Evolutionary conservation across 2,329 filamentous ascomycete genomes (phyloP).

Genomic region (Alternaria sp.): DNA sequence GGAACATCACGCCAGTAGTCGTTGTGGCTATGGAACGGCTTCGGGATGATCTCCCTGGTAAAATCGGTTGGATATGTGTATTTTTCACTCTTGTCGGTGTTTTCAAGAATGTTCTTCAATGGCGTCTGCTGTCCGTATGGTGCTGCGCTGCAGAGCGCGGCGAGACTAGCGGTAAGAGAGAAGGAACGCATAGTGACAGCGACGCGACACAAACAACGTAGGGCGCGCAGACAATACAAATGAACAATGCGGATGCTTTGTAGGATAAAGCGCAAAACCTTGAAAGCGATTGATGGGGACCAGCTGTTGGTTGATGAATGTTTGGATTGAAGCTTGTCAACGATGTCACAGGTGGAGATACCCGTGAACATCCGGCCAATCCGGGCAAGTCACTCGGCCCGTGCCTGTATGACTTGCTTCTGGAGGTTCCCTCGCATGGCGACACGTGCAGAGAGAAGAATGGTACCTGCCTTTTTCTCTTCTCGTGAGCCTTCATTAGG

Average conservation of each 20-base stretch:
- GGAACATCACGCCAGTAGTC: conserved; percentile 65
- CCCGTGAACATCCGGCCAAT: conserved; percentile 32
- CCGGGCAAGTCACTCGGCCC: conserved; percentile 16
- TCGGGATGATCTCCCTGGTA: conserved; percentile 67
- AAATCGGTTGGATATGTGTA: conserved; percentile 70
- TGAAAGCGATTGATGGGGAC: conserved; percentile 10
- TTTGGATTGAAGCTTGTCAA: conserved; percentile 21
- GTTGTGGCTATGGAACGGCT: conserved; percentile 66
- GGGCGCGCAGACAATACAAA: background rate
- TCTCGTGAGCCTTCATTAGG: background rate
- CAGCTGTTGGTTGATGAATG: conserved; percentile 17
- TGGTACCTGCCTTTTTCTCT: background rate
- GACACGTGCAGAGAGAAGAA: background rate
- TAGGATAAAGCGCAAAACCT: background rate
- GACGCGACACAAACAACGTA: background rate
- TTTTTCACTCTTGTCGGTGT: conserved; percentile 61
- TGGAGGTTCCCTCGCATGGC: conserved; percentile 2
- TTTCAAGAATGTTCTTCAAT: conserved; percentile 64
- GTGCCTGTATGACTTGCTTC: conserved; percentile 13
- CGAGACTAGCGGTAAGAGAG: conserved; percentile 25
- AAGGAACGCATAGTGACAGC: conserved; percentile 32
- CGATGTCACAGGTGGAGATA: conserved; percentile 34
- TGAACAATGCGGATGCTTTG: background rate
- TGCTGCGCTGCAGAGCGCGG: conserved; percentile 31
- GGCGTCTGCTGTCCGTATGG: conserved; percentile 53